Evolutionary conservation across 768 basidiomycete species (phyloP).

Genomic region (Paxillus ammoniavirescens): DNA sequence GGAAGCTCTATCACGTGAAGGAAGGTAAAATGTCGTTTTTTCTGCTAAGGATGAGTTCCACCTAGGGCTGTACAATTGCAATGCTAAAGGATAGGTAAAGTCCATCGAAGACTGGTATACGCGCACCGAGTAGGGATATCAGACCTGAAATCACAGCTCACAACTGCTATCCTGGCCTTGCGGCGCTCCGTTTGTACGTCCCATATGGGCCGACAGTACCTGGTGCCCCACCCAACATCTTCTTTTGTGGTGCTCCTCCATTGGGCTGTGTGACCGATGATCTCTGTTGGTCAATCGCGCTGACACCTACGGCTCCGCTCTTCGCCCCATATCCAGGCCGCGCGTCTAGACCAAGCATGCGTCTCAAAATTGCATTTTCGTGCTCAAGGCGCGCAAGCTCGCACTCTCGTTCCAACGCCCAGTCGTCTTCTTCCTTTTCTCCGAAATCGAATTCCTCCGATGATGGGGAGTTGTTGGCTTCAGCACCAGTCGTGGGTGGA

Average conservation of each 20-base stretch:
- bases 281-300: constrained; percentile 13
- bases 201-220: constrained; percentile 44
- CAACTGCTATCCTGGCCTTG: constrained; percentile 13
- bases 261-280: constrained; percentile 10
- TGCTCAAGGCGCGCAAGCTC: constrained; percentile 84
- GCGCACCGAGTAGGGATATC: neutral
- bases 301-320: neutral
- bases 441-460: constrained; percentile 21
- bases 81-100: neutral
- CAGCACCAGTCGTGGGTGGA: neutral
- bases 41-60: too few relatives aligned
- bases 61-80: neutral
- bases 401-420: constrained; percentile 85
- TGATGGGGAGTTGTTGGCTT: neutral
- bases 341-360: constrained; percentile 58
- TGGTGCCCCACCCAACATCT: constrained; percentile 32
- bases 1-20: too few relatives aligned
- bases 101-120: neutral
- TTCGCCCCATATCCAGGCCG: constrained; percentile 10
- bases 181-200: constrained; percentile 37
- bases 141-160: neutral
- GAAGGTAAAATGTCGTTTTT: too few relatives aligned
- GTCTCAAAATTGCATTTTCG: constrained; percentile 82
- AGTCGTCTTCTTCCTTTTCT: constrained; percentile 55
- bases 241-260: constrained; percentile 19